Conservation (phyloP, 2,329 filamentous ascomycete species). For the Dactylonectria macrodidyma region DNA sequence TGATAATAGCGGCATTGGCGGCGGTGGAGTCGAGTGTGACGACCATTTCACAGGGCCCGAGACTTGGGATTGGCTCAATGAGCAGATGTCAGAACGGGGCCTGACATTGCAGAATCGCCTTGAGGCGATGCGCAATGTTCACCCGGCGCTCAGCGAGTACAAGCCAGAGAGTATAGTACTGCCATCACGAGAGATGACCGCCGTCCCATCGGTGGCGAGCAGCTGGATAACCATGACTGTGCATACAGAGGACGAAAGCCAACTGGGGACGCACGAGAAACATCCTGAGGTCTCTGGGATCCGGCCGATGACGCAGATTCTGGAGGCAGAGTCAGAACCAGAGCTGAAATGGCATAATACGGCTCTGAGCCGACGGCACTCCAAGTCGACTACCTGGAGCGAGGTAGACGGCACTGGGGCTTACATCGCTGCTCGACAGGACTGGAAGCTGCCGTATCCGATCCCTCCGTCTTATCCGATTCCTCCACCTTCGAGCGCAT, state of each 20-base stretch:
- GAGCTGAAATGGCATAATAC: background rate
- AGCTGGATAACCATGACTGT: slow-evolving; percentile 21
- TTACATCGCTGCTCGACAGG: slow-evolving; percentile 12
- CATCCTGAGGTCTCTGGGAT: background rate
- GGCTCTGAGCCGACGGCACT: background rate
- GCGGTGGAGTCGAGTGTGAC: background rate
- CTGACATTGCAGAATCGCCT: slow-evolving; percentile 28
- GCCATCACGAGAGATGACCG: background rate
- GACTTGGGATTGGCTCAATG: slow-evolving; percentile 38
- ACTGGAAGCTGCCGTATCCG: background rate
- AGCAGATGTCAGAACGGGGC: slow-evolving; percentile 27
- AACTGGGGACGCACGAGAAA: background rate
- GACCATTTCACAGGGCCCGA: slow-evolving; percentile 16
- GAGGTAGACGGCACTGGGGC: background rate
- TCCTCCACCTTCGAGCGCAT: slow-evolving; percentile 36
- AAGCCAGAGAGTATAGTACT: slow-evolving; percentile 12
- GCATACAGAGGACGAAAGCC: slow-evolving; percentile 2
- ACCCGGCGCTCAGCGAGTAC: slow-evolving; percentile 41
- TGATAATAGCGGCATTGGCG: no score
- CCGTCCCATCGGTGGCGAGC: background rate
- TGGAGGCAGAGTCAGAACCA: background rate
- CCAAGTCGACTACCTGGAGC: background rate
- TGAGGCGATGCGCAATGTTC: slow-evolving; percentile 31
- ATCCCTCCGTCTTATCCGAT: background rate
- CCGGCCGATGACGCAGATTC: background rate